phyloP scores from a whole-genome alignment of 1,139 yeast species.

The Taphrina flavorubra region DNA sequence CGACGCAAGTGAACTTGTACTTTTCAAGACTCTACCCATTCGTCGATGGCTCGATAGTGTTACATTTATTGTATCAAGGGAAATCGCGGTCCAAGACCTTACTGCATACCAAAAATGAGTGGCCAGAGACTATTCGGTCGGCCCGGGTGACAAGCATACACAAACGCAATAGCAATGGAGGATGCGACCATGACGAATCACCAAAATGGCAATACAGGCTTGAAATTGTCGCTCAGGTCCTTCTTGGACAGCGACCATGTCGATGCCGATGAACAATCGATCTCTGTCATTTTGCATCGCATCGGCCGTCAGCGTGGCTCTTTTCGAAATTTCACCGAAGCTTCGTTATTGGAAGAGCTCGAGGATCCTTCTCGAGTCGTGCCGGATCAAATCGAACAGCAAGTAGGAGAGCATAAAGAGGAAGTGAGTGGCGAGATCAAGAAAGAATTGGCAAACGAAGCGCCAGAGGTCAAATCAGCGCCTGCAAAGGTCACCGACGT shows the following conservation, averaged over 20 bases:
- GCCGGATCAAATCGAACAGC: slow-evolving; percentile 4
- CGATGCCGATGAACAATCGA: slow-evolving; percentile 2
- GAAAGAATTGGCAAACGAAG: not conserved
- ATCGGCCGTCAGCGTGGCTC: slow-evolving; percentile 59
- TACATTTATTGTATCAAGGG: too few relatives aligned
- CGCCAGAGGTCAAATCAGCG: not conserved
- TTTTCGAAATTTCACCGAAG: slow-evolving; percentile 63
- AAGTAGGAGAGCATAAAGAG: too few relatives aligned
- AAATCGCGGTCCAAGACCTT: too few relatives aligned
- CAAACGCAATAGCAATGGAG: too few relatives aligned
- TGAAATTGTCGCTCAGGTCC: slow-evolving; percentile 21
- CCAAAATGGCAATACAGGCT: not conserved
- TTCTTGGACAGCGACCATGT: not conserved
- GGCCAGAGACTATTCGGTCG: too few relatives aligned
- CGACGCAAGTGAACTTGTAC: not conserved
- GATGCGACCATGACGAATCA: not conserved
- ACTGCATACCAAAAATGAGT: too few relatives aligned
- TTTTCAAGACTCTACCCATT: too few relatives aligned
- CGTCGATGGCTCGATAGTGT: too few relatives aligned
- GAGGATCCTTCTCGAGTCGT: slow-evolving; percentile 44
- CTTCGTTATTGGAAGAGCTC: slow-evolving; percentile 59
- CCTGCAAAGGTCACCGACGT: slow-evolving; percentile 4
- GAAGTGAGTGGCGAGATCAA: not conserved
- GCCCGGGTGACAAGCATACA: too few relatives aligned
- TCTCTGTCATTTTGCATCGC: slow-evolving; percentile 50